Percentiles rank a stretch among this genome's conserved stretches.
These are phyloP conservation scores for Cladosporium cucumerinum DNA, from an alignment of 2,329 filamentous ascomycete species.

Conservation along the genomic window DNA sequence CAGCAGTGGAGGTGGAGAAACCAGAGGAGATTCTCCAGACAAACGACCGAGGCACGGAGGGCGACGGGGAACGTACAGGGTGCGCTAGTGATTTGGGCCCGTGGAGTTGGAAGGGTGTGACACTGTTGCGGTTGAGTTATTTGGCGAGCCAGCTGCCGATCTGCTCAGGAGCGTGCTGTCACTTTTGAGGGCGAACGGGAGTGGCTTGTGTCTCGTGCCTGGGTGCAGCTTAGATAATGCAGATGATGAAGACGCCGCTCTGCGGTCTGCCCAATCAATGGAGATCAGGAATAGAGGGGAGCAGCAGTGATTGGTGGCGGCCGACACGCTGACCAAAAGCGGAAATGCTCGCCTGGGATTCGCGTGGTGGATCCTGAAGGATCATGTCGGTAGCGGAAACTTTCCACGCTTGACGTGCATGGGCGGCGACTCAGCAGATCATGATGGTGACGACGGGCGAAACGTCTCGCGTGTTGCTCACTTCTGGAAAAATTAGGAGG, in stretches of 20 bases:
- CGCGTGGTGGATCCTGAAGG: slow-evolving; percentile 1
- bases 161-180: neutral
- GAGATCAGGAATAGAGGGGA: neutral
- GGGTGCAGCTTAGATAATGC: neutral
- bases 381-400: neutral
- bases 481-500: neutral
- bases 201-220: neutral
- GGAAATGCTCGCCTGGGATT: neutral
- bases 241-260: neutral
- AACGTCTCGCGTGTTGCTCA: neutral
- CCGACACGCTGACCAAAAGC: neutral
- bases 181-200: neutral
- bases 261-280: neutral
- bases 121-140: neutral
- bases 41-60: neutral
- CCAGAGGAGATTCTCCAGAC: neutral
- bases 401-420: neutral
- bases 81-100: neutral
- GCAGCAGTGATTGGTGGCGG: neutral
- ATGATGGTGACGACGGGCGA: neutral
- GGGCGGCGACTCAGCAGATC: neutral
- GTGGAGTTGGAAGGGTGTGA: neutral
- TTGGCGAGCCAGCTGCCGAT: neutral
- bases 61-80: neutral
- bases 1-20: neutral